phyloP scores from a whole-genome alignment of 805 yeast species.

The Lipomyces orientalis region DNA sequence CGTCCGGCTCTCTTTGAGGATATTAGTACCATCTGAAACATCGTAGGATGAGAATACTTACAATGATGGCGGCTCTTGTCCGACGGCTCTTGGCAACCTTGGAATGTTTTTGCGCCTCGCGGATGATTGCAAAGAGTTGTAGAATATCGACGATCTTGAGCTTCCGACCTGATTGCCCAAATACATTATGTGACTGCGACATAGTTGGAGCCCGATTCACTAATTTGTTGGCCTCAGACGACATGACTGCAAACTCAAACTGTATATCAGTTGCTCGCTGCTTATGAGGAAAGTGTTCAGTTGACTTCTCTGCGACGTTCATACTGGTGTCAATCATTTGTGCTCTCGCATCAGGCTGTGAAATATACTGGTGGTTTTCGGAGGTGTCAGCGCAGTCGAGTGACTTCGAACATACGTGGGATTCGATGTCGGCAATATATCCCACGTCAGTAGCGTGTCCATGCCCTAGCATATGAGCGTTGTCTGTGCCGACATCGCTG shows the following conservation, averaged over 20 bases:
- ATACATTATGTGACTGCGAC: background rate
- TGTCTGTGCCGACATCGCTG: background rate
- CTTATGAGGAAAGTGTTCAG: too few relatives aligned
- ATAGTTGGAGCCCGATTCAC: background rate
- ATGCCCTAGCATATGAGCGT: background rate
- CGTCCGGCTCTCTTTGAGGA: background rate
- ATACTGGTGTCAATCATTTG: too few relatives aligned
- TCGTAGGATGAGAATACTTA: background rate
- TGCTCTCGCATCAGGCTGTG: background rate
- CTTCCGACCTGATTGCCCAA: background rate
- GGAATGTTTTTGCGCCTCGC: background rate
- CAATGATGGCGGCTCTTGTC: background rate
- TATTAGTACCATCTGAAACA: background rate
- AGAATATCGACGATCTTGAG: background rate
- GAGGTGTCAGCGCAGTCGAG: background rate
- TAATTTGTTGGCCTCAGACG: background rate
- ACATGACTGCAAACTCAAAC: background rate
- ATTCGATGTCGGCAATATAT: background rate
- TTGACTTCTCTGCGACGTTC: too few relatives aligned
- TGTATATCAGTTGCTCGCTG: background rate
- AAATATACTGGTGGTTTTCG: background rate
- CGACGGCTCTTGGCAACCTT: background rate
- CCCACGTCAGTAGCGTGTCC: background rate
- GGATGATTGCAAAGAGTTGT: background rate
- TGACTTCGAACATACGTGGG: background rate